Evolutionary conservation across 2,329 filamentous ascomycete genomes (phyloP).

Genomic region (Teratosphaeria epicoccoides): DNA sequence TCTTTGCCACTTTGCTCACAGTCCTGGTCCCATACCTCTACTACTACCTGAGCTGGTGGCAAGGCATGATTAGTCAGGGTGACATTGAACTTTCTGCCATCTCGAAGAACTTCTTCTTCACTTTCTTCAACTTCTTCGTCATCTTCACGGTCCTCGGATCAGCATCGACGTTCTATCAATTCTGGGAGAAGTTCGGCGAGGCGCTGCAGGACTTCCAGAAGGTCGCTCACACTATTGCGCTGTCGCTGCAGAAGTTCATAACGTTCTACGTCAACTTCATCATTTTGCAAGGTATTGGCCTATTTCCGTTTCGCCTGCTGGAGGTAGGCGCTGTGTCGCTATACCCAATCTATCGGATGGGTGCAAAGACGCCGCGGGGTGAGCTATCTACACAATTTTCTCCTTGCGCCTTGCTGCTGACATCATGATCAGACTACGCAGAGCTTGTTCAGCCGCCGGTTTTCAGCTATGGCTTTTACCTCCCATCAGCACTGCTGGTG

Average conservation of each 20-base stretch:
- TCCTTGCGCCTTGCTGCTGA: not conserved
- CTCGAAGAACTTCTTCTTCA: slow-evolving; percentile 97
- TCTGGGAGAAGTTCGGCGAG: slow-evolving; percentile 55
- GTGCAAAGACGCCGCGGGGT: slow-evolving; percentile 71
- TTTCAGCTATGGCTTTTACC: slow-evolving; percentile 93
- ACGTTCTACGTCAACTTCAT: slow-evolving; percentile 91
- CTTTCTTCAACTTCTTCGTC: slow-evolving; percentile 97
- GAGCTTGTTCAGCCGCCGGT: slow-evolving; percentile 70
- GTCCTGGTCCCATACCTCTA: slow-evolving; percentile 88
- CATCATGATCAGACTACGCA: slow-evolving; percentile 52
- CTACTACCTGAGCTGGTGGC: slow-evolving; percentile 78
- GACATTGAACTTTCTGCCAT: slow-evolving; percentile 92
- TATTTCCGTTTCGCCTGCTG: slow-evolving; percentile 84
- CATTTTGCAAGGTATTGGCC: slow-evolving; percentile 81
- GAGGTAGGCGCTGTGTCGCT: slow-evolving; percentile 78
- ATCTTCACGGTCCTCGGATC: slow-evolving; percentile 84
- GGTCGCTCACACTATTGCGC: slow-evolving; percentile 65
- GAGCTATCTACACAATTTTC: slow-evolving; percentile 6
- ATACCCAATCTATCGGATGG: slow-evolving; percentile 68
- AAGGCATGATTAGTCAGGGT: slow-evolving; percentile 90
- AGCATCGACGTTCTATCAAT: slow-evolving; percentile 60
- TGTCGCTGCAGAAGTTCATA: slow-evolving; percentile 61
- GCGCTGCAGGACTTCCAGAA: slow-evolving; percentile 67
- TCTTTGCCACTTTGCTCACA: slow-evolving; percentile 77
- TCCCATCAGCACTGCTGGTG: slow-evolving; percentile 83